Base-by-base conservation (phyloP, 2,329 filamentous ascomycete genomes). In the Sphaerulina musiva region DNA sequence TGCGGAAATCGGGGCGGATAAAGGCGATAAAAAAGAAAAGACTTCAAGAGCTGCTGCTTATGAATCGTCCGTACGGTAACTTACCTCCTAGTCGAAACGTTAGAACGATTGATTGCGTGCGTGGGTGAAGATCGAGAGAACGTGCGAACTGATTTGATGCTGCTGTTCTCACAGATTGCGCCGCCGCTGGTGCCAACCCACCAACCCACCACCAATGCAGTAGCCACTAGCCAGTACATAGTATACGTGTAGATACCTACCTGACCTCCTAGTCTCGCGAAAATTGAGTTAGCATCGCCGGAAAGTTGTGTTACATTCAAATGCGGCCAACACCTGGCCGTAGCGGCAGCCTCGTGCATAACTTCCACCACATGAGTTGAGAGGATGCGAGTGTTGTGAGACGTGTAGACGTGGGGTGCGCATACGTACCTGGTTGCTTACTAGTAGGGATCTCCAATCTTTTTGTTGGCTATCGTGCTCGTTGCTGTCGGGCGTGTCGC, bases 381-480 rank as follows among this genome's bases (percentile, higher is more conserved):
- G 48, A 29, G 29, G 48, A 46, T 41, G 48, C 39, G 48, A 41
- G 48, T 20, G 41, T 51, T 23, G 44, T 14, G 40, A n/a, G 8
- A 43, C 14, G 32, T 23, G 41, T 12, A 17, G 12, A 23, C 17
- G 12, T 36, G 41, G 48, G 23, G 42, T 50, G 26, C 26, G 26
- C 26, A 29, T 6, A 46, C 41, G 48, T 51, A 46, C 32, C 31
- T 39, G 20, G n/a, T 23, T 31, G 38, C 41, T 51, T 51, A 51
- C 48, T 41, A 51, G 41, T 46, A 46, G 41, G 48, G 41, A 46
- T 45, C 48, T 44, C 48, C 29, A 39, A 51, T 36, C 14, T 29
- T 46, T 29, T 41, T 51, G 48, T 45, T 51, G 40, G 41, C 36
- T 51, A 38, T 51, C 41, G 48, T 51, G 48, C 48, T 45, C 42